Base-by-base conservation (phyloP, 371 early-diverging fungal genomes). In the Choanephora cucurbitarum region DNA sequence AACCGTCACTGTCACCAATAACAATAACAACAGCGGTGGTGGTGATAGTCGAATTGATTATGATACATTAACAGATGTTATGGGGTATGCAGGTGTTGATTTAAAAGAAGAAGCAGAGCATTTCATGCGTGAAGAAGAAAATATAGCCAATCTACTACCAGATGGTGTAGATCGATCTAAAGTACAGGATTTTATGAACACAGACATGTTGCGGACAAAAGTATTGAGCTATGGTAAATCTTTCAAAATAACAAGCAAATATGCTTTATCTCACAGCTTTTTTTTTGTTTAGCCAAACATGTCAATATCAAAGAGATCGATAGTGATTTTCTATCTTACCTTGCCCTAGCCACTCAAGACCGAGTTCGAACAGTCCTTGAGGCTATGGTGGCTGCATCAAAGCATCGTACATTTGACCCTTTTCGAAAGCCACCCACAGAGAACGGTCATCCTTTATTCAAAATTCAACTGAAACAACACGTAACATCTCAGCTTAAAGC, bases 21-120 rank as follows among this genome's bases (percentile, higher is more conserved):
- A 50, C 69, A 21, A 52, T 62, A 39, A 41, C 54, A 39, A 52
- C 13, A 34, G 55, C 3, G 51, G 56, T 13, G 62, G 57, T n/a
- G 57, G 57, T 14, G 71, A 60, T 24, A 73, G 82, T 41, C 74
- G 70, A 46, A 77, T 79, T 60, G 84, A 86, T 53, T 81, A 74
- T 55, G 85, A 85, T 40, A 75, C 80, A 32, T 58, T 94, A 23
- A 88, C 89, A 44, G 93, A 93, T 69, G 93, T 91, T 5, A 91
- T 91, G 77, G 88, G 87, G 4, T 92, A 90, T 70, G 88, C 86
- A 1, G 95, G 93, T n/a, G 86, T 94, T 15, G 93, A 94, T 69
- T 72, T 94, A 28, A 79, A 71, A 62, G 87, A 85, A 52, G 88
- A 86, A 74, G 75, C 76, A 15, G 87, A 86, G 28, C 67, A 62